These are phyloP conservation scores for Verticillium nonalfalfae DNA, from an alignment of 2,329 filamentous ascomycete genomes.

Conservation along the genomic window DNA sequence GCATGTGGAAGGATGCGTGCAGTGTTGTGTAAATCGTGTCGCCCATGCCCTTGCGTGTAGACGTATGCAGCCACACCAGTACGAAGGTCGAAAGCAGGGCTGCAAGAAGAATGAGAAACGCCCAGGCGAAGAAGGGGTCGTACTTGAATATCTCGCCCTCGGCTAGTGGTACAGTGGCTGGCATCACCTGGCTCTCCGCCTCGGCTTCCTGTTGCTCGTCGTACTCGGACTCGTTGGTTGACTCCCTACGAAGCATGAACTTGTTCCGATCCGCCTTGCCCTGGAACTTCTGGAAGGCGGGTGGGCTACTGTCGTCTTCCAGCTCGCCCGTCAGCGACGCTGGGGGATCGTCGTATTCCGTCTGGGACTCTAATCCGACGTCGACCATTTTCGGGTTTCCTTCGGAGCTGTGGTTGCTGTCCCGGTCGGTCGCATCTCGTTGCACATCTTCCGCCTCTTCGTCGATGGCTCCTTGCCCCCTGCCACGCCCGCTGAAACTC, in stretches of 20 bases:
- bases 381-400: constrained; percentile 72
- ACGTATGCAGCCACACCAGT: constrained; percentile 84
- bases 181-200: constrained; percentile 25
- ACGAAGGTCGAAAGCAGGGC: constrained; percentile 84
- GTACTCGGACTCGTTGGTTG: constrained; percentile 41
- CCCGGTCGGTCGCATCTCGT: constrained; percentile 22
- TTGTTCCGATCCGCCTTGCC: constrained; percentile 27
- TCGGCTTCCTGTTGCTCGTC: constrained; percentile 22
- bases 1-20: constrained; percentile 78
- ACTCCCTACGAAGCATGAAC: constrained; percentile 32
- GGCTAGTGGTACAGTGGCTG: constrained; percentile 44
- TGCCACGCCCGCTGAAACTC: constrained; percentile 21
- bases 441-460: constrained; percentile 37
- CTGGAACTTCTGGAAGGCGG: constrained; percentile 57
- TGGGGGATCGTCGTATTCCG: constrained; percentile 53
- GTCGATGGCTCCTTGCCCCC: constrained; percentile 22
- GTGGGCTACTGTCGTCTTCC: constrained; percentile 42
- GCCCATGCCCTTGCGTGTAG: constrained; percentile 67
- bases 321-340: constrained; percentile 46
- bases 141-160: constrained; percentile 69
- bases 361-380: constrained; percentile 69
- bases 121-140: constrained; percentile 85
- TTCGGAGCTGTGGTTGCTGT: constrained; percentile 20
- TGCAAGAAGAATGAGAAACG: constrained; percentile 80
- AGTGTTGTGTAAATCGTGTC: constrained; percentile 93